These are phyloP conservation scores for Botrytis pseudocinerea DNA, from an alignment of 2,329 filamentous ascomycete genomes.

Conservation along the genomic window DNA sequence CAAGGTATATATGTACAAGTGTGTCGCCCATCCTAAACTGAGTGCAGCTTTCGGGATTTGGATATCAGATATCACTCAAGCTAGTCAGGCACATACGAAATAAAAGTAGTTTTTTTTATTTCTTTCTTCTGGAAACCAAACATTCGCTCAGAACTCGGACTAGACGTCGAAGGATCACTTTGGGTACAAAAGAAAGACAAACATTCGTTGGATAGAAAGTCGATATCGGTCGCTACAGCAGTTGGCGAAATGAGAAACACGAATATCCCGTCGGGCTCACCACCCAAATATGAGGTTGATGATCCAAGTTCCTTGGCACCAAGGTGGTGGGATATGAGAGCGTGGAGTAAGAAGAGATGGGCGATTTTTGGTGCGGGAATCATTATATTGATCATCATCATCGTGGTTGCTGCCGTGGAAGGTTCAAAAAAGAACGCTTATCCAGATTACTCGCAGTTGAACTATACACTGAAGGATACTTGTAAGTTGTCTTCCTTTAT, in stretches of 20 bases:
- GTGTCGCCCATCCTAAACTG: not conserved
- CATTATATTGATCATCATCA: conserved; percentile 48
- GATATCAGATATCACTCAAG: not conserved
- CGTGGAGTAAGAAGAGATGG: conserved; percentile 57
- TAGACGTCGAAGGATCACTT: not conserved
- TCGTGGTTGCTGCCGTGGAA: conserved; percentile 48
- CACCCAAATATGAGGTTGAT: conserved; percentile 32
- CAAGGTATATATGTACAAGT: conserved; percentile 7
- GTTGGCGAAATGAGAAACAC: conserved; percentile 24
- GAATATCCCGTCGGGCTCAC: conserved; percentile 22
- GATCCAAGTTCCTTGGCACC: conserved; percentile 27
- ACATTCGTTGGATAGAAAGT: not conserved
- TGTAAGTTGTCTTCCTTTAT: conserved; percentile 36
- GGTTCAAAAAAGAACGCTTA: conserved; percentile 44
- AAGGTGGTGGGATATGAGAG: conserved; percentile 50
- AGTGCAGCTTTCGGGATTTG: not conserved
- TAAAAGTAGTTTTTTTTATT: conserved; percentile 19
- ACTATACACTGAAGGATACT: conserved; percentile 46
- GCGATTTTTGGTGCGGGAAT: conserved; percentile 44
- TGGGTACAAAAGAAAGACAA: conserved; percentile 7
- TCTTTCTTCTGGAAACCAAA: not conserved
- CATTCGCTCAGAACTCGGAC: not conserved
- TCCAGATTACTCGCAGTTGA: conserved; percentile 46
- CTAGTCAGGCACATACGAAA: conserved; percentile 15
- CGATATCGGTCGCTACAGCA: conserved; percentile 26